Base-by-base conservation (phyloP, 1,139 yeast species). In the Wickerhamomyces sp. region DNA sequence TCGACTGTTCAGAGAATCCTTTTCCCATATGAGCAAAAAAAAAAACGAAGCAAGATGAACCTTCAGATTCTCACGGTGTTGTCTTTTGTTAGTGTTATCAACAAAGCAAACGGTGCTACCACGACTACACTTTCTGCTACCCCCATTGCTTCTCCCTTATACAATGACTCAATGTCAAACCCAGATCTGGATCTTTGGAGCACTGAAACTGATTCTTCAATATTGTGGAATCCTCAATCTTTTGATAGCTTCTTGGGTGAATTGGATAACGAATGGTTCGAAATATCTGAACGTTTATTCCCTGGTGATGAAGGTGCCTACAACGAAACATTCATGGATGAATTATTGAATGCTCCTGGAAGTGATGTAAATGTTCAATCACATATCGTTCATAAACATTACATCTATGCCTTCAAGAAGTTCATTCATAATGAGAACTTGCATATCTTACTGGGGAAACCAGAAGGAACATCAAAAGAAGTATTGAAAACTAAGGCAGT, bases 231-330 rank as follows among this genome's bases (percentile, higher is more conserved):
- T 18, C 5, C 23, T 18, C 23, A 18, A 18, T 18, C 23, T 18
- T 18, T 15, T 36, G 26, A 36, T 18, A 10, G 10, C 18, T 31
- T 11, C 10, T 35, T 31, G 14, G 13, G 18, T 11, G 15, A 31
- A 32, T n/a, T 10, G 15, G 31, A 29, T 14, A 3, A 49, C 46
- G 26, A 43, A 41, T 27, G 48, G 51, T 2, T 52, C 46, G 40
- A 44, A 43, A 42, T 15, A 48, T 27, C 52, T 53, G 29, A 50
- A 48, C 18, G 33, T 44, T 3, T 40, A 31, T 27, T 57, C 56
- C 1, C 31, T 29, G 31, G 13, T 29, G 7, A 29, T 29, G 31
- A 29, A 11, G 31, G 13, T 29, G 13, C 31, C 31, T 29, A 10
- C 13, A 29, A 29, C 31, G 31, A 29, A 11, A 29, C 31, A 9